Base-by-base conservation (phyloP, 225 moss, liverwort and hornwort species). In the Sphagnum tenellum region DNA sequence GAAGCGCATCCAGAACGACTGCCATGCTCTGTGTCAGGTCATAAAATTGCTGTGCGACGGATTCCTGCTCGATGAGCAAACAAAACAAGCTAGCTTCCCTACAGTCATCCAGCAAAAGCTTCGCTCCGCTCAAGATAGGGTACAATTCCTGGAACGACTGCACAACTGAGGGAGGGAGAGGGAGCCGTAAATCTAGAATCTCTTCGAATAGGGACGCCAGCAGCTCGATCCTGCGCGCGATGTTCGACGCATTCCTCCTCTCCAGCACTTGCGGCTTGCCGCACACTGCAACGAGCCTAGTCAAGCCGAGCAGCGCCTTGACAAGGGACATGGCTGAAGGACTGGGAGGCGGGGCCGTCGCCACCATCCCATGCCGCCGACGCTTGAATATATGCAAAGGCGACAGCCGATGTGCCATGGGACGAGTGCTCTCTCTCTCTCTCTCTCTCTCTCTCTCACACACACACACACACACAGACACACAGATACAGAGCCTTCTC, bases 191-290 rank as follows among this genome's bases (percentile, higher is more conserved):
- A 2, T 88, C 84, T 10, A 71, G 67, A 29, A 88, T 62, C 70
- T 88, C 88, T 68, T 88, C 88, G 7, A 88, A 71, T 4, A 88
- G 55, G 2, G 88, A 79, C 12, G 70, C 76, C 69, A 88, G 69
- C 0, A 88, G 75, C 73, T 80, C 79, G 44, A 85, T 64, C 14
- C 82, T 66, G 8, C 88, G 88, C 57, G 67, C 51, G 4, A 85
- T 79, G 5, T 88, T 82, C 5, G 70, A 69, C 7, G 78, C 79
- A 56, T 88, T 88, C 9, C 77, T 71, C 7, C 65, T 68, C 71
- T 88, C 85, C 46, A 78, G 77, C 59, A 77, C 73, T 57, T 63
- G 74, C 47, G 77, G 79, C 61, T 79, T 88, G 0, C 76, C 74
- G 5, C 73, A 66, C 0, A 73, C 56, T 0, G 77, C 75, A 53